Evolutionary conservation across 257 asterid species (phyloP).

Genomic region (Rehmannia glutinosa): DNA sequence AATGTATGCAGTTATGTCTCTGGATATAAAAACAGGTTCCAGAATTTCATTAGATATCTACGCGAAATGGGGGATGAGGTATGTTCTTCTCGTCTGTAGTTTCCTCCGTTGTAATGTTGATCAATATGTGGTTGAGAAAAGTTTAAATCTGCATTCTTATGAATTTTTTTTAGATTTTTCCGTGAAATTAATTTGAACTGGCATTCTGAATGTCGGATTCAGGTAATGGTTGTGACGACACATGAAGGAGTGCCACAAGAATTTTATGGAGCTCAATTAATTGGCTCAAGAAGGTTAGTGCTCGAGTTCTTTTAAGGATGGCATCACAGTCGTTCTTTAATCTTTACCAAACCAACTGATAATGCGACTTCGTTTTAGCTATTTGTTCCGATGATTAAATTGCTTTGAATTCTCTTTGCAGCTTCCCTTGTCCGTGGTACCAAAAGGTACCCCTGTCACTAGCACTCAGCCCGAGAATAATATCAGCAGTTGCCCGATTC

Average conservation of each 20-base stretch:
- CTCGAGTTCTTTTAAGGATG: no score
- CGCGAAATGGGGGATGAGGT: slow-evolving; percentile 99
- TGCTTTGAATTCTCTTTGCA: slow-evolving; percentile 28
- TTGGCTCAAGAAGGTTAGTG: slow-evolving; percentile 89
- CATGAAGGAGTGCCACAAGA: slow-evolving; percentile 98
- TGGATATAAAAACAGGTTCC: slow-evolving; percentile 97
- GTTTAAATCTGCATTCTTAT: not conserved
- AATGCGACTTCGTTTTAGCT: not conserved
- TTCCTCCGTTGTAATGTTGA: not conserved
- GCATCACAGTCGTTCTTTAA: not conserved
- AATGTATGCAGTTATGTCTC: slow-evolving; percentile 79
- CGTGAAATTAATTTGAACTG: slow-evolving; percentile 6
- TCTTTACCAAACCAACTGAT: not conserved
- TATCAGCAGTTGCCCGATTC: slow-evolving; percentile 85
- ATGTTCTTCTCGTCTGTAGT: slow-evolving; percentile 10
- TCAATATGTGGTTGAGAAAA: not conserved
- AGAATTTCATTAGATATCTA: slow-evolving; percentile 89
- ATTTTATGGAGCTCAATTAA: slow-evolving; percentile 89
- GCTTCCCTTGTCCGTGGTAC: slow-evolving; percentile 96
- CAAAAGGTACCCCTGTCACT: slow-evolving; percentile 88
- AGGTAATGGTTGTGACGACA: slow-evolving; percentile 99
- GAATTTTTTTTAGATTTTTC: not conserved
- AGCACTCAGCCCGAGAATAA: slow-evolving; percentile 98
- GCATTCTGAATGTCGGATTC: slow-evolving; percentile 17
- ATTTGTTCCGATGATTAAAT: not conserved